Evolutionary conservation across 345 rosid species (phyloP).

Genomic region (Citrus hindsii): DNA sequence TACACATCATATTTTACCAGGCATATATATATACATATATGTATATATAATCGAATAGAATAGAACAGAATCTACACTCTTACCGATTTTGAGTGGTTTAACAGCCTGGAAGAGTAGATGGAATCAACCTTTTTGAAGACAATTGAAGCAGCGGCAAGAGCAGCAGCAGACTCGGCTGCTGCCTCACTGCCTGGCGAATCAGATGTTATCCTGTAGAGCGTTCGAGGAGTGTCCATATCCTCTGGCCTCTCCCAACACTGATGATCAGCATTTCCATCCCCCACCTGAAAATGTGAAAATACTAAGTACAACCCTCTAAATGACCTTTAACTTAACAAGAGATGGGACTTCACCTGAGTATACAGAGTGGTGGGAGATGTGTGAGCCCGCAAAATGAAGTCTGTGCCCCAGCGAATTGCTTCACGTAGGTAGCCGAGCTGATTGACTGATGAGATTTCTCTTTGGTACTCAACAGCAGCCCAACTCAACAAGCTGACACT

Average conservation of each 20-base stretch:
- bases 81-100: constrained; percentile 57
- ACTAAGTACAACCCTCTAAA: too few relatives aligned
- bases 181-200: constrained; percentile 68
- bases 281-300: constrained; percentile 43
- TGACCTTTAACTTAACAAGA: too few relatives aligned
- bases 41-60: not conserved
- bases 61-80: not conserved
- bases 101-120: constrained; percentile 49
- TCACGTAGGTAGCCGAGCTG: constrained; percentile 43
- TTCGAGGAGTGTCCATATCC: constrained; percentile 87
- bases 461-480: constrained; percentile 61
- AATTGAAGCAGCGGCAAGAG: constrained; percentile 76
- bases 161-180: constrained; percentile 87
- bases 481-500: constrained; percentile 64
- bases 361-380: constrained; percentile 67
- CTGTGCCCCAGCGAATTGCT: constrained; percentile 73
- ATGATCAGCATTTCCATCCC: constrained; percentile 85
- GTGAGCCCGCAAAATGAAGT: constrained; percentile 59
- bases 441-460: constrained; percentile 45
- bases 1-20: not conserved
- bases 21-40: not conserved
- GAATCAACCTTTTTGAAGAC: constrained; percentile 52
- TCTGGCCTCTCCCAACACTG: constrained; percentile 91
- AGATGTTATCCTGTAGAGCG: constrained; percentile 59
- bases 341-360: constrained; percentile 47